A percentile compares a stretch with the other conserved stretches of the same genome.
Evolutionary conservation across 495 filamentous ascomycete species (phyloP).

Genomic region (Aspergillus affinis): DNA sequence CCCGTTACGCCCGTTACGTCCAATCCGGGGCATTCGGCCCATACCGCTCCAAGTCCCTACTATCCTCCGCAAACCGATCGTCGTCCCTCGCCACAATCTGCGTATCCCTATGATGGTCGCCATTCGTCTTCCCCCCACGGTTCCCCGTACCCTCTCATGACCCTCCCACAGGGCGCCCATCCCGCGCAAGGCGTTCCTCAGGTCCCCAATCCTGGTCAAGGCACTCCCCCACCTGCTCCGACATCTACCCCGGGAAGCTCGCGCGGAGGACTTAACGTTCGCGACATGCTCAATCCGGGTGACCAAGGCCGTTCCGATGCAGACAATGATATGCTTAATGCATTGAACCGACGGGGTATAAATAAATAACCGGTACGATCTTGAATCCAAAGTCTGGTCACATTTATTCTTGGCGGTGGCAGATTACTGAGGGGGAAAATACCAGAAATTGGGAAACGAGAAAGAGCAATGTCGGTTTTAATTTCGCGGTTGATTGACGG

Average conservation of each 20-base stretch:
- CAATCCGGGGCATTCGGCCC: slow-evolving; percentile 48
- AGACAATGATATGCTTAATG: slow-evolving; percentile 58
- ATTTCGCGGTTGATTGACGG: slow-evolving; percentile 7
- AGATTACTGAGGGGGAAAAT: background rate
- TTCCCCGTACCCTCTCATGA: slow-evolving; percentile 49
- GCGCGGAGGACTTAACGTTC: slow-evolving; percentile 52
- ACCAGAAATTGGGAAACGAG: background rate
- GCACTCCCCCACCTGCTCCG: slow-evolving; percentile 27
- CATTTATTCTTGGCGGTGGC: background rate
- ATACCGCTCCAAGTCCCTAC: slow-evolving; percentile 47
- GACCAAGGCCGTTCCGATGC: slow-evolving; percentile 51
- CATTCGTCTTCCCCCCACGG: slow-evolving; percentile 51
- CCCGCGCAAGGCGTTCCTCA: too few species aligned
- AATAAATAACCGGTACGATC: slow-evolving; percentile 21
- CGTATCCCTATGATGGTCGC: slow-evolving; percentile 48
- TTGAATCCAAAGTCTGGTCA: background rate
- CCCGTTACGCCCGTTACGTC: slow-evolving; percentile 52
- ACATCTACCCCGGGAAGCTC: slow-evolving; percentile 39
- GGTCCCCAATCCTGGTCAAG: too few species aligned
- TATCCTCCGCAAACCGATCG: slow-evolving; percentile 47
- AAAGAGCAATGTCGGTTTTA: background rate
- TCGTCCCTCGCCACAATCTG: slow-evolving; percentile 51
- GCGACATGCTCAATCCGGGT: slow-evolving; percentile 51
- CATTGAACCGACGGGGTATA: slow-evolving; percentile 48
- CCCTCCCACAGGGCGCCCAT: slow-evolving; percentile 29